These are phyloP conservation scores for Mycena sanguinolenta DNA, from an alignment of 768 basidiomycete genomes.

Conservation along the genomic window DNA sequence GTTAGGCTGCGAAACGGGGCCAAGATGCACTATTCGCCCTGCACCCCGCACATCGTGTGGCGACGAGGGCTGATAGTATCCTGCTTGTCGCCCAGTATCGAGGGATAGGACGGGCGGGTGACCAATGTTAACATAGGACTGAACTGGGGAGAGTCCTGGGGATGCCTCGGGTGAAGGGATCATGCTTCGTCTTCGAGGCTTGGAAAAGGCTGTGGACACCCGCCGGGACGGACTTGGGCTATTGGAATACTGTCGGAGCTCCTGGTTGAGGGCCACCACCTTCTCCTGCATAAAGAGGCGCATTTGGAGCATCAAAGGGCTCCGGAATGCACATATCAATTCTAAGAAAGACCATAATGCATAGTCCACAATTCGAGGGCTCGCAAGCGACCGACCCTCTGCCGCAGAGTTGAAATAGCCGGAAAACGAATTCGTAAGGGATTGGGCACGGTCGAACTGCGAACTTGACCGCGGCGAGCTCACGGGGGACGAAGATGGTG, in stretches of 20 bases:
- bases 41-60: constrained; percentile 54
- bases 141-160: constrained; percentile 52
- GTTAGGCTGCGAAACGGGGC: constrained; percentile 32
- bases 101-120: constrained; percentile 37
- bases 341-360: constrained; percentile 80
- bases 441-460: constrained; percentile 51
- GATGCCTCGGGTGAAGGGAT: constrained; percentile 64
- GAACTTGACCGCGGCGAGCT: constrained; percentile 64
- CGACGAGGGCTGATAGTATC: constrained; percentile 54
- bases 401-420: constrained; percentile 42
- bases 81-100: constrained; percentile 54
- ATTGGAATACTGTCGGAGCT: constrained; percentile 54
- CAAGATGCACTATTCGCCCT: constrained; percentile 61
- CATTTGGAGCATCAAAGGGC: constrained; percentile 75
- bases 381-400: constrained; percentile 41
- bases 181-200: constrained; percentile 63
- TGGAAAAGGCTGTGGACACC: constrained; percentile 68
- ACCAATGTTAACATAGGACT: constrained; percentile 40
- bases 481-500: constrained; percentile 64
- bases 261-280: constrained; percentile 64
- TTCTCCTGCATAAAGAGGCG: constrained; percentile 77
- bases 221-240: constrained; percentile 50
- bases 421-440: constrained; percentile 44
- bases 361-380: constrained; percentile 78
- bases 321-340: constrained; percentile 71